Evolutionary conservation across 371 early-diverging fungal genomes (phyloP).

Genomic region (Syncephalastrum racemosum): DNA sequence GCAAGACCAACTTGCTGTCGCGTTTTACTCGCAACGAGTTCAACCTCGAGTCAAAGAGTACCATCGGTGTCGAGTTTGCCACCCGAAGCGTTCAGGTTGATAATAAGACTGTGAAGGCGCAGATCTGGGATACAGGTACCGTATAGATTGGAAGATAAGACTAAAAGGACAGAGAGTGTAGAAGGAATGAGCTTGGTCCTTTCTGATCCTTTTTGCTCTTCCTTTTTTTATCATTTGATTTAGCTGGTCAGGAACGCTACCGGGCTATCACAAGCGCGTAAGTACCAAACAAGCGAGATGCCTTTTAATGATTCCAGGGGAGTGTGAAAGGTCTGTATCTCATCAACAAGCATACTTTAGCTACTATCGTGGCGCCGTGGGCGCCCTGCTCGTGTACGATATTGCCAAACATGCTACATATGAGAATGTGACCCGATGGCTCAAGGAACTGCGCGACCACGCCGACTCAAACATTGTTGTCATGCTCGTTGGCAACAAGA

Average conservation of each 20-base stretch:
- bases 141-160: background rate
- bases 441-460: conserved; percentile 97
- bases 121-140: conserved; percentile 95
- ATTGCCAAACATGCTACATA: conserved; percentile 95
- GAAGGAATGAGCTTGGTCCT: background rate
- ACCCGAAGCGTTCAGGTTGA: conserved; percentile 97
- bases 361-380: conserved; percentile 99
- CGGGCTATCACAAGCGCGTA: conserved; percentile 89
- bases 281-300: conserved; percentile 28
- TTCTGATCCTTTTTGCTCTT: background rate
- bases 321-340: too few species aligned
- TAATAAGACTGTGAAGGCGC: conserved; percentile 97
- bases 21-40: conserved; percentile 98
- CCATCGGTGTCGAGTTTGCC: conserved; percentile 99
- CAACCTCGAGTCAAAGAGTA: conserved; percentile 96
- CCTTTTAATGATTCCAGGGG: too few species aligned
- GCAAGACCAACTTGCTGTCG: conserved; percentile 98
- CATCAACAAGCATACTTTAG: conserved; percentile 29
- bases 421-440: conserved; percentile 96
- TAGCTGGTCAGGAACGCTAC: conserved; percentile 91
- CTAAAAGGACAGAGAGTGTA: background rate
- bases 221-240: background rate
- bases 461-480: conserved; percentile 98
- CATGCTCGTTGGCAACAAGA: conserved; percentile 99
- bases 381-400: conserved; percentile 99